A percentile compares a stretch with the other conserved stretches of the same genome.
Evolutionary conservation across 1,139 yeast species (phyloP).

Genomic region (Pichia sp.): DNA sequence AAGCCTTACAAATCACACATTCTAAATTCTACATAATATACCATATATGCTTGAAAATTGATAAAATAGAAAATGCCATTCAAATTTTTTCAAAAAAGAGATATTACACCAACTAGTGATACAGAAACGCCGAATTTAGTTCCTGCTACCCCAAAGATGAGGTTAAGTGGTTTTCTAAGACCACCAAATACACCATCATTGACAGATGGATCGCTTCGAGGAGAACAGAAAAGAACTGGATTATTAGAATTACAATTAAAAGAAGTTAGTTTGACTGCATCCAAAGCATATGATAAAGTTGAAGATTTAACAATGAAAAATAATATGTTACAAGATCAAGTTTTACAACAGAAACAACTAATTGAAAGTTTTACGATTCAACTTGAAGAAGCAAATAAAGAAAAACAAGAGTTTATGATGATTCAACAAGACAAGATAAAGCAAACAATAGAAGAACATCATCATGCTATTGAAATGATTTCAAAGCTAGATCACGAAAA

Average conservation of each 20-base stretch:
- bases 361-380: constrained; percentile 16
- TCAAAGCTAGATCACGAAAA: constrained; percentile 5
- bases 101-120: neutral
- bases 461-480: constrained; percentile 1
- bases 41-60: neutral
- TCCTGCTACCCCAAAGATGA: constrained; percentile 10
- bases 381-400: constrained; percentile 12
- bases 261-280: constrained; percentile 21
- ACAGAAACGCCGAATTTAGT: constrained; percentile 6
- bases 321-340: constrained; percentile 20
- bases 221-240: constrained; percentile 30
- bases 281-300: constrained; percentile 20
- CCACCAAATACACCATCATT: constrained; percentile 18
- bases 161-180: constrained; percentile 4
- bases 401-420: constrained; percentile 6
- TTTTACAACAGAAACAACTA: constrained; percentile 19
- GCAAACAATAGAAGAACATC: neutral
- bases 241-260: constrained; percentile 18
- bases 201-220: constrained; percentile 17
- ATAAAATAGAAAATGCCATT: constrained; percentile 2
- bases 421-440: constrained; percentile 8
- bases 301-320: constrained; percentile 17
- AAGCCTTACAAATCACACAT: too few species aligned
- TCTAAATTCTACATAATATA: too few species aligned
- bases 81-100: constrained; percentile 12